Percentiles rank a stretch among this genome's conserved stretches.
These are phyloP conservation scores for Nicotiana benthamiana DNA, from an alignment of 257 asterid genomes.

Conservation along the genomic window DNA sequence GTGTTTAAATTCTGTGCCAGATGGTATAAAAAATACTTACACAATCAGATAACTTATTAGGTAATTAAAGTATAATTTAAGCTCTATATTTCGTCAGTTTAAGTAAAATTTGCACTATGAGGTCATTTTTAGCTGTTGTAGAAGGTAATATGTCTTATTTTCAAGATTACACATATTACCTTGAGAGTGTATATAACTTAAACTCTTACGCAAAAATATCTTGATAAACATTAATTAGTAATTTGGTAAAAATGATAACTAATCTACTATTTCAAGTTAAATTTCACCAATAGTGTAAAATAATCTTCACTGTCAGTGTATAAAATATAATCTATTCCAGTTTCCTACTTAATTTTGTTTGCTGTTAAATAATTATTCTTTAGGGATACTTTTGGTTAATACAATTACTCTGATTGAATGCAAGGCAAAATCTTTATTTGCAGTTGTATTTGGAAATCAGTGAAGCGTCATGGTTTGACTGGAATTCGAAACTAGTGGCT, in stretches of 20 bases:
- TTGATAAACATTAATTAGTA: not conserved
- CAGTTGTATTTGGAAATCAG: conserved; percentile 59
- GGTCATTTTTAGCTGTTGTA: not conserved
- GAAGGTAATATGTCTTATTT: too few relatives aligned
- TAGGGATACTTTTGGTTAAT: too few relatives aligned
- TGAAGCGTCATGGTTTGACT: conserved; percentile 73
- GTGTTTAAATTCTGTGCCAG: not conserved
- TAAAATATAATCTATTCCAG: not conserved
- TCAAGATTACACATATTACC: too few relatives aligned
- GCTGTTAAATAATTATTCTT: too few relatives aligned
- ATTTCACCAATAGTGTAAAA: too few relatives aligned
- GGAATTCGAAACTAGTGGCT: conserved; percentile 81
- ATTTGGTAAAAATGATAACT: too few relatives aligned
- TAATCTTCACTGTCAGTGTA: not conserved
- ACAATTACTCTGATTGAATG: not conserved
- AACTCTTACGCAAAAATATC: too few relatives aligned
- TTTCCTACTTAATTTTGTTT: not conserved
- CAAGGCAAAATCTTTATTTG: conserved; percentile 16
- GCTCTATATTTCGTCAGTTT: too few relatives aligned
- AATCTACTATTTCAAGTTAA: too few relatives aligned
- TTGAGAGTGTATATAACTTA: too few relatives aligned
- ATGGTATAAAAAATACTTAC: too few relatives aligned
- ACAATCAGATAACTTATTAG: not conserved
- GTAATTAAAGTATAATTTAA: too few relatives aligned
- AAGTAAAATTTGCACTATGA: not conserved